Base-by-base conservation (phyloP, 2,329 filamentous ascomycete genomes). In the Diaporthe aspalathi region DNA sequence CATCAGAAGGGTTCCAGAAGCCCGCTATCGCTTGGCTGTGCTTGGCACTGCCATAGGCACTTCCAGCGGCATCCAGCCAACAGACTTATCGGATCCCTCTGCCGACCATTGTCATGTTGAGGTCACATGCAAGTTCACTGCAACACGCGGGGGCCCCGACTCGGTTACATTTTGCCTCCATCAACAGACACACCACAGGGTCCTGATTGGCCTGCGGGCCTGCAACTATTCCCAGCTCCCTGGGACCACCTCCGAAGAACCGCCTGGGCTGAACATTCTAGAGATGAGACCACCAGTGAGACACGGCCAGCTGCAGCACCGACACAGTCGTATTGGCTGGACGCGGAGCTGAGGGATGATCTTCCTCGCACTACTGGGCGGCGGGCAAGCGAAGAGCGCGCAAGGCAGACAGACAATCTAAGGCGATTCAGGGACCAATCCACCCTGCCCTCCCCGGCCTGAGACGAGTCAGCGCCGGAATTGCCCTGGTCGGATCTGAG, bases 41-140 rank as follows among this genome's bases (percentile, higher is more conserved):
- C 57, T 63, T 63, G 57, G 57, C 57, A 62, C 56, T 62, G 56
- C 57, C 57, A 43, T 22, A 62, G 57, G 57, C 57, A 38, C 60
- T 38, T 8, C 17, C 35, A 60, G 35, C 7, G 8, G 11, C 49
- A 24, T n/a, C n/a, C n/a, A n/a, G n/a, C n/a, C n/a, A n/a, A n/a
- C n/a, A n/a, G n/a, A n/a, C 60, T 63, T 49, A 49, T 63, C 60
- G 43, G 60, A 24, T 49, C 43, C 29, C 29, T 49, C n/a, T 63
- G 16, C 57, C 57, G 57, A 63, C 57, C 57, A 62, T 47, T 47
- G 57, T 63, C 40, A 63, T 49, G 43, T 17, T 29, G 22, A 8
- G 40, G 57, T 63, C 40, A 49, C 57, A 63, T 63, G 40, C 40
- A 49, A 43, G 47, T 63, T 40, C 57, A 32, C 17, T 49, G 57